These are phyloP conservation scores for Mucor velutinosus DNA, from an alignment of 371 early-diverging fungal species.

Conservation along the genomic window DNA sequence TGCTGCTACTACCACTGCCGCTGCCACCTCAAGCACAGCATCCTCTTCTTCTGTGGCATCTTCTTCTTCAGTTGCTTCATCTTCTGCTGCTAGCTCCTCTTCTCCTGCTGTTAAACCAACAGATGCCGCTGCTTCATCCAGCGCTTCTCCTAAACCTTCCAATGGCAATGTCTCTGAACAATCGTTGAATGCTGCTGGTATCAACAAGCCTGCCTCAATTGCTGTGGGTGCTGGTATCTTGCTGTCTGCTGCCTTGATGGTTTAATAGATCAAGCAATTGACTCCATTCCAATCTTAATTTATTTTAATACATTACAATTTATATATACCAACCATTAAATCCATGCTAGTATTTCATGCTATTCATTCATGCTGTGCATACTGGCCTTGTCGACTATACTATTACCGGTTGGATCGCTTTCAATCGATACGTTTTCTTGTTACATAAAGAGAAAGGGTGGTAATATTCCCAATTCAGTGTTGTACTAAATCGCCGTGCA, in stretches of 20 bases:
- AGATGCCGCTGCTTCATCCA: neutral
- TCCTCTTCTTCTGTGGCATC: neutral
- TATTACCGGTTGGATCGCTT: neutral
- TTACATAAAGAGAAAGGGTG: neutral
- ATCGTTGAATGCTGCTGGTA: neutral
- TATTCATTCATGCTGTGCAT: neutral
- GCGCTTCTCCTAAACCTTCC: neutral
- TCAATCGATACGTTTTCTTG: neutral
- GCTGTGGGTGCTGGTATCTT: slow-evolving; percentile 8
- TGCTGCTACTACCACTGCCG: neutral
- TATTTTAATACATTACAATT: neutral
- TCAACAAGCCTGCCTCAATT: neutral
- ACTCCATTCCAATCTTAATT: neutral
- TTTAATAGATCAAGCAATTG: neutral
- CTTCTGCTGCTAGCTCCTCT: neutral
- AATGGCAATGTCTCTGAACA: neutral
- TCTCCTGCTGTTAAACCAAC: slow-evolving; percentile 3
- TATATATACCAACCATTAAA: neutral
- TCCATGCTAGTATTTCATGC: neutral
- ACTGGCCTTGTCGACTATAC: neutral
- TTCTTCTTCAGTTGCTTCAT: slow-evolving; percentile 1
- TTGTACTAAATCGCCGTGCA: neutral
- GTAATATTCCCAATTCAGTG: neutral
- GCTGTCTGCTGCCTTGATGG: neutral
- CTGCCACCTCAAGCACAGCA: neutral